Evolutionary conservation across 805 yeast genomes (phyloP).

Genomic region (Zygoascus flipseniorum): DNA sequence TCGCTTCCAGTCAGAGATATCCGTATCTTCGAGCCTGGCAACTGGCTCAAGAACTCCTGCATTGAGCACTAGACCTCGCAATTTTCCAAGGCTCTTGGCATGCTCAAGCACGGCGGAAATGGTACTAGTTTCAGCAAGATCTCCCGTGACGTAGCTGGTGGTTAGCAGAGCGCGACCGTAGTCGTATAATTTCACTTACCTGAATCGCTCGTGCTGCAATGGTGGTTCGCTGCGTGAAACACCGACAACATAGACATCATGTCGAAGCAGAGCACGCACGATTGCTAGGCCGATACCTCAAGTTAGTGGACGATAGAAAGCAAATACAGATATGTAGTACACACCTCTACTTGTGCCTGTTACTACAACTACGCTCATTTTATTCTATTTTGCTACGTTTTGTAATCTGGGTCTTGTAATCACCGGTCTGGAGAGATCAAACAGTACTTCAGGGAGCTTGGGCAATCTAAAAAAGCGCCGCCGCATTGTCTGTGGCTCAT

Average conservation of each 20-base stretch:
- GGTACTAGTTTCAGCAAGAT: constrained; percentile 36
- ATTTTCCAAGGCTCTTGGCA: constrained; percentile 41
- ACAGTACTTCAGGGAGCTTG: too few species aligned
- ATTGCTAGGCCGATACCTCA: constrained; percentile 75
- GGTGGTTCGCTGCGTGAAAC: constrained; percentile 58
- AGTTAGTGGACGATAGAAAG: background rate
- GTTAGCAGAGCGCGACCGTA: background rate
- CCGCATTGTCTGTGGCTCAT: too few species aligned
- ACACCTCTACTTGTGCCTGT: background rate
- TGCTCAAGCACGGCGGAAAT: constrained; percentile 32
- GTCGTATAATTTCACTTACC: constrained; percentile 3
- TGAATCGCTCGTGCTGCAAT: constrained; percentile 26
- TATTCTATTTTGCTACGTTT: too few species aligned
- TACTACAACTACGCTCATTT: background rate
- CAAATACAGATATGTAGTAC: background rate
- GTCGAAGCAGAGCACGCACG: constrained; percentile 42
- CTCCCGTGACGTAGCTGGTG: constrained; percentile 39
- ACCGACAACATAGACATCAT: constrained; percentile 46
- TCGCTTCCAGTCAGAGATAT: constrained; percentile 49
- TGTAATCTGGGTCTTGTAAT: too few species aligned
- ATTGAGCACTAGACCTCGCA: constrained; percentile 52
- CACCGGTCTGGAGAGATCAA: too few species aligned
- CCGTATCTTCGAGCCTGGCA: constrained; percentile 40
- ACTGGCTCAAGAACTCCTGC: constrained; percentile 83
- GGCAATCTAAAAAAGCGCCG: too few species aligned